Evolutionary conservation across 139 green algal species (phyloP).

Genomic region (Ettlia oleoabundans): DNA sequence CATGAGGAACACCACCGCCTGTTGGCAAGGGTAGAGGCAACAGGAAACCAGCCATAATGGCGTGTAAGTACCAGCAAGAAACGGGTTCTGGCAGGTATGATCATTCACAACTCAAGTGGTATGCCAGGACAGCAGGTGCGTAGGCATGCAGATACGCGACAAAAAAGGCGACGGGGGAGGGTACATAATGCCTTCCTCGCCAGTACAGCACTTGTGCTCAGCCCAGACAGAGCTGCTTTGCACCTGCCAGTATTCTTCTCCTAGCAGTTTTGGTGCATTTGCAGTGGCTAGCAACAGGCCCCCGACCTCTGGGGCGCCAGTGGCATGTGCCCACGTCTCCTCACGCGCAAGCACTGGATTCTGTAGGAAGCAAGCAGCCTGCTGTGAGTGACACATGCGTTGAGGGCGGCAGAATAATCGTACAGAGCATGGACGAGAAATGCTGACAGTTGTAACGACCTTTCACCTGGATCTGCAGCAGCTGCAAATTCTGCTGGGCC

Average conservation of each 20-base stretch:
- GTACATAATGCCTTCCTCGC: too few species aligned
- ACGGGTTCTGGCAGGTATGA: too few species aligned
- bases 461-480: constrained; percentile 20
- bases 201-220: too few species aligned
- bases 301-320: constrained; percentile 49
- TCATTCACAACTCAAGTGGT: too few species aligned
- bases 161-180: too few species aligned
- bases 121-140: neutral
- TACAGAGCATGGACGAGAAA: too few species aligned
- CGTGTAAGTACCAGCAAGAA: neutral
- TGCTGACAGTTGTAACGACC: too few species aligned
- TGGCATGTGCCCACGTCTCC: constrained; percentile 60
- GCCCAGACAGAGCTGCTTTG: too few species aligned
- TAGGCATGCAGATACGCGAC: neutral
- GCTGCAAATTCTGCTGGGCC: neutral
- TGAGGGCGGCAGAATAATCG: too few species aligned
- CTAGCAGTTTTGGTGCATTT: constrained; percentile 30
- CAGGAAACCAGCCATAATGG: too few species aligned
- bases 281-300: constrained; percentile 61
- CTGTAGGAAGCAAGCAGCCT: neutral
- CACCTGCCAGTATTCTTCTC: constrained; percentile 38
- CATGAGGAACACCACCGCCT: constrained; percentile 68
- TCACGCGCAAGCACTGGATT: constrained; percentile 20
- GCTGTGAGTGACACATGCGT: neutral
- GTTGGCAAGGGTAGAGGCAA: too few species aligned